Evolutionary conservation across 169 alveolate genomes (phyloP).

Genomic region (Perkinsus chesapeaki): DNA sequence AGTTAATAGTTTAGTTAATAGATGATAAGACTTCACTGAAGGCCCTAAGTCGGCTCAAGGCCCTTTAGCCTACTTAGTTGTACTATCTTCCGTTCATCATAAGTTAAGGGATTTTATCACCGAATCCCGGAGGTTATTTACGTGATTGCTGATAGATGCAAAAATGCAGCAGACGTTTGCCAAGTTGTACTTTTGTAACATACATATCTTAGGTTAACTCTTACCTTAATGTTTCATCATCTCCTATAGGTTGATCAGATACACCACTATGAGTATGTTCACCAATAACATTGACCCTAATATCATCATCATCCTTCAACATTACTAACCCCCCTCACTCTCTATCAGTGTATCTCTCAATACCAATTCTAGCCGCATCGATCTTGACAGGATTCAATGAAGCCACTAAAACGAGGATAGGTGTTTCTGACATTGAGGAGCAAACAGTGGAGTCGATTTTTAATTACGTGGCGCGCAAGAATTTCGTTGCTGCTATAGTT

Average conservation of each 20-base stretch:
- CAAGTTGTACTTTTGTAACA: no score
- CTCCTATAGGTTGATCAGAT: neutral
- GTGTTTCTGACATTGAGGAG: neutral
- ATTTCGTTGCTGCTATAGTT: neutral
- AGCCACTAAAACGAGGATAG: neutral
- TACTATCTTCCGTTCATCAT: no score
- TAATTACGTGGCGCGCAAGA: neutral
- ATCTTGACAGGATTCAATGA: neutral
- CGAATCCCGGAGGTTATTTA: no score
- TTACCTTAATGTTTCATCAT: neutral
- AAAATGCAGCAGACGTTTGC: no score
- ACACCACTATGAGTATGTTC: neutral
- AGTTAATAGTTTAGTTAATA: no score
- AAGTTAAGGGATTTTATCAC: no score
- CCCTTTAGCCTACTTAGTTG: neutral
- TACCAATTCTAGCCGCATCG: neutral
- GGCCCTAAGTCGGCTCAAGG: no score
- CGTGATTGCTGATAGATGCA: no score
- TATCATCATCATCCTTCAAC: neutral
- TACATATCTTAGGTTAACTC: no score
- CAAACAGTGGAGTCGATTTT: neutral
- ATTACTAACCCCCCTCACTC: neutral
- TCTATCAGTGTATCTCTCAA: neutral
- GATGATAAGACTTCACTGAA: no score
- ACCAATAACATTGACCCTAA: neutral